Conservation (phyloP, 2,329 filamentous ascomycete species). For the Sporothrix curviconia region DNA sequence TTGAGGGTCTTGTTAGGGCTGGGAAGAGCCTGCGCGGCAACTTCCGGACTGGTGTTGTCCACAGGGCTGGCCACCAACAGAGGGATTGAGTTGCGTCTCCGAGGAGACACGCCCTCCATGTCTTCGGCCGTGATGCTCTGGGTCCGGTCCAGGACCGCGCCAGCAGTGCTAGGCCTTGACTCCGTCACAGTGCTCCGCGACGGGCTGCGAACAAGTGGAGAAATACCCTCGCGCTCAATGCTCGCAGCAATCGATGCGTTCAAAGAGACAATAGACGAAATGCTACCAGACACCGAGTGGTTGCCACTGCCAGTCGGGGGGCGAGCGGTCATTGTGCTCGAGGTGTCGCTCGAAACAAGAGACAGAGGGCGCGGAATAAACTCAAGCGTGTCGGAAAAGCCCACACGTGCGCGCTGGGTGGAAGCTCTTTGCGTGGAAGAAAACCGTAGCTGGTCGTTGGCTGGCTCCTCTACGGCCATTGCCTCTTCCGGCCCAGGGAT, state of each 20-base stretch:
- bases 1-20: conserved; percentile 48
- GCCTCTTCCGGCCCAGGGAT: background rate
- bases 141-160: conserved; percentile 56
- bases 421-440: conserved; percentile 7
- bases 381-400: conserved; percentile 78
- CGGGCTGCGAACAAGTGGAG: conserved; percentile 32
- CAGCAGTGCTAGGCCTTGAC: conserved; percentile 62
- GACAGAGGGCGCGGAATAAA: conserved; percentile 79
- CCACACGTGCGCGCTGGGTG: conserved; percentile 57
- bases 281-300: conserved; percentile 71
- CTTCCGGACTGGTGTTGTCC: conserved; percentile 18
- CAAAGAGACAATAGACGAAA: conserved; percentile 67
- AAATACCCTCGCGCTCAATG: conserved; percentile 35
- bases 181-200: conserved; percentile 37
- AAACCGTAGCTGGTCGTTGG: conserved; percentile 16
- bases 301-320: conserved; percentile 33
- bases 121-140: conserved; percentile 31
- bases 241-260: conserved; percentile 36
- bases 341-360: conserved; percentile 75
- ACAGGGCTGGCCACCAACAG: conserved; percentile 40
- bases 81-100: conserved; percentile 55
- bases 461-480: background rate
- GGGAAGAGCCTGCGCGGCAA: conserved; percentile 30
- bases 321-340: conserved; percentile 65
- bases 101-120: conserved; percentile 32